Percentiles rank a stretch among this genome's conserved stretches.
These are phyloP conservation scores for Xerocomellus chrysenteron DNA, from an alignment of 768 basidiomycete species.

Conservation along the genomic window DNA sequence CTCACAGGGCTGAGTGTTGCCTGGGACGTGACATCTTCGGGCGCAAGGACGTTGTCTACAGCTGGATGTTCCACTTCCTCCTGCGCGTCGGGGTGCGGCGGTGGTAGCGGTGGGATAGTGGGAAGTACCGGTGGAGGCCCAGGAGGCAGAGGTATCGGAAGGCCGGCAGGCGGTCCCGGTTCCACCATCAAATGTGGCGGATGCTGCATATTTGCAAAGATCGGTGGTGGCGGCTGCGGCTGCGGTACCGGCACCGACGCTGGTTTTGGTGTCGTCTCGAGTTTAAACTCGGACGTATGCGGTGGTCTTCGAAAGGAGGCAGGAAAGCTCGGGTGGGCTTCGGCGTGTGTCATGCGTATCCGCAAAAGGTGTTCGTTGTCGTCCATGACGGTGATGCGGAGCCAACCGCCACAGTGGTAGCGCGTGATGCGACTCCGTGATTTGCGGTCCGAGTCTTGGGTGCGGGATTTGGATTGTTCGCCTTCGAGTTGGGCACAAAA, in stretches of 20 bases:
- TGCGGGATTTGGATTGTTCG: conserved; percentile 35
- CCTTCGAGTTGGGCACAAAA: conserved; percentile 36
- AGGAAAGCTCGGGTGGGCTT: conserved; percentile 33
- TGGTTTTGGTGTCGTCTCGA: conserved; percentile 31
- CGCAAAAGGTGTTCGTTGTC: conserved; percentile 35
- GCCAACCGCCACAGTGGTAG: conserved; percentile 36
- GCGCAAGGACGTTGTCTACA: conserved; percentile 14
- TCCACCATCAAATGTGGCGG: conserved; percentile 22
- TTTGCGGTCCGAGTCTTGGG: conserved; percentile 33
- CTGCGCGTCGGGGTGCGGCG: conserved; percentile 10
- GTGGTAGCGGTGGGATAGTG: conserved; percentile 9
- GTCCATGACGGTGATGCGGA: conserved; percentile 38
- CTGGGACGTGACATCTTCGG: conserved; percentile 22
- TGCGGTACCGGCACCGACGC: conserved; percentile 10
- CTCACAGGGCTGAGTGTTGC: conserved; percentile 18
- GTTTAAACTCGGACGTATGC: conserved; percentile 34
- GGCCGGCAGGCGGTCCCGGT: conserved; percentile 12
- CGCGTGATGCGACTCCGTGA: conserved; percentile 35
- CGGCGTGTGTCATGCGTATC: conserved; percentile 37
- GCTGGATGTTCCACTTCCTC: conserved; percentile 17
- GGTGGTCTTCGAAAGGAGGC: conserved; percentile 34
- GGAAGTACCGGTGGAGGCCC: conserved; percentile 6
- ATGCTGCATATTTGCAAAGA: conserved; percentile 25
- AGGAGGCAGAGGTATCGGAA: conserved; percentile 11
- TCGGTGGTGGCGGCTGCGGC: conserved; percentile 9